Evolutionary conservation across 2,329 filamentous ascomycete genomes (phyloP).

Genomic region (Epichloe scottii): DNA sequence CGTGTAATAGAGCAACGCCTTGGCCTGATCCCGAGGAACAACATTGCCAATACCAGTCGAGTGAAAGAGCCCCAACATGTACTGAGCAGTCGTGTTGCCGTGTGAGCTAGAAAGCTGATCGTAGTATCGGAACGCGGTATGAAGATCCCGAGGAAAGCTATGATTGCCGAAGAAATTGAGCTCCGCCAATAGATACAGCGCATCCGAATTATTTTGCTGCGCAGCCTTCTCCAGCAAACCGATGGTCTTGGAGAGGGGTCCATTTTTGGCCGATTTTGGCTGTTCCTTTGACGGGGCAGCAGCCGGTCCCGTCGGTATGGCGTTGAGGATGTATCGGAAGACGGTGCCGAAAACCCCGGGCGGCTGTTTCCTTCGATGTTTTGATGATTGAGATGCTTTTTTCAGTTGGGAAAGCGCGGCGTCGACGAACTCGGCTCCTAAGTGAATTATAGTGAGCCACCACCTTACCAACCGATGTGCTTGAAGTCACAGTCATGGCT

Average conservation of each 20-base stretch:
- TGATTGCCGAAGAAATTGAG: constrained; percentile 97
- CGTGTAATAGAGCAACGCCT: constrained; percentile 85
- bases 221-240: constrained; percentile 40
- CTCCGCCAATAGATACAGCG: constrained; percentile 78
- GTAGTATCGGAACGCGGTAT: constrained; percentile 70
- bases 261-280: constrained; percentile 17
- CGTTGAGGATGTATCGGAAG: constrained; percentile 32
- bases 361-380: constrained; percentile 31
- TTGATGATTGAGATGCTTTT: constrained; percentile 33
- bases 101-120: constrained; percentile 59
- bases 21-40: constrained; percentile 77
- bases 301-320: constrained; percentile 36
- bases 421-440: constrained; percentile 41
- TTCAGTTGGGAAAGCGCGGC: constrained; percentile 36
- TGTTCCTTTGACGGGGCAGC: constrained; percentile 30
- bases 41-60: constrained; percentile 78
- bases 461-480: background rate
- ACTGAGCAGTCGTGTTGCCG: constrained; percentile 85
- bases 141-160: constrained; percentile 71
- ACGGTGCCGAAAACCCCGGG: constrained; percentile 30
- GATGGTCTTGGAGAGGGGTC: constrained; percentile 37
- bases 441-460: background rate
- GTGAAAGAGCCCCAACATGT: constrained; percentile 94
- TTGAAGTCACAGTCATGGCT: background rate
- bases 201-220: constrained; percentile 57